These are phyloP conservation scores for Pisolithus thermaeus DNA, from an alignment of 1,284 basidiomycete species.

Conservation along the genomic window DNA sequence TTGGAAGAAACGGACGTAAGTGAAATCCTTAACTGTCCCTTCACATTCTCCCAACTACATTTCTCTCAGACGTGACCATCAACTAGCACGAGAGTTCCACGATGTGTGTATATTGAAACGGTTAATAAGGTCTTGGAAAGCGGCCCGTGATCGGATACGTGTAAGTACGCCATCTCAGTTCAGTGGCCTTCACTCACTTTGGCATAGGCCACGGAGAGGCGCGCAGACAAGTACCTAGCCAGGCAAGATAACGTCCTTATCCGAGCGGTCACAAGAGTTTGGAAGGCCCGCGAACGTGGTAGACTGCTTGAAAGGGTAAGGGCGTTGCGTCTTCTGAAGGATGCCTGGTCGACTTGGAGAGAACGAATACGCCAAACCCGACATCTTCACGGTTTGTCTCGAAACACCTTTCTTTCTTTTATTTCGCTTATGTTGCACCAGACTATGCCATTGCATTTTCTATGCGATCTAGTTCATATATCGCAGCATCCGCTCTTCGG, in stretches of 20 bases:
- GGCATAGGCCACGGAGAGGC: constrained; percentile 42
- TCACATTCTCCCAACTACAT: constrained; percentile 8
- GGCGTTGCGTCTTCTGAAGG: constrained; percentile 39
- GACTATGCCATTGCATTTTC: constrained; percentile 52
- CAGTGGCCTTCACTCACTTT: constrained; percentile 9
- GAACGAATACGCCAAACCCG: constrained; percentile 37
- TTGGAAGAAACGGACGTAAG: constrained; percentile 58
- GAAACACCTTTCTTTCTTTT: background rate
- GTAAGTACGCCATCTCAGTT: constrained; percentile 32
- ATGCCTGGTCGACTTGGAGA: constrained; percentile 51
- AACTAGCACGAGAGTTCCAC: constrained; percentile 39
- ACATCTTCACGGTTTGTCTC: constrained; percentile 40
- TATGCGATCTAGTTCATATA: constrained; percentile 37
- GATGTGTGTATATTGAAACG: constrained; percentile 40
- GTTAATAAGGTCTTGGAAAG: constrained; percentile 51
- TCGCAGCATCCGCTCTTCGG: constrained; percentile 36
- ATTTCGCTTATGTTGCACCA: constrained; percentile 22
- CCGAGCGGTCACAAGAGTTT: constrained; percentile 60
- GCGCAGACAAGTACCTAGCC: constrained; percentile 51
- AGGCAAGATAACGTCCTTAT: constrained; percentile 61
- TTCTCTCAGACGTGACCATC: constrained; percentile 37
- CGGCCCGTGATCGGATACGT: constrained; percentile 41
- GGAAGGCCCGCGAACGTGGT: constrained; percentile 69
- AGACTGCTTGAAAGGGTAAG: constrained; percentile 54
- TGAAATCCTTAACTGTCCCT: constrained; percentile 8